A percentile compares a stretch with the other conserved stretches of the same genome.
These are phyloP conservation scores for Fusarium sp. DNA, from an alignment of 2,329 filamentous ascomycete genomes.

Conservation along the genomic window DNA sequence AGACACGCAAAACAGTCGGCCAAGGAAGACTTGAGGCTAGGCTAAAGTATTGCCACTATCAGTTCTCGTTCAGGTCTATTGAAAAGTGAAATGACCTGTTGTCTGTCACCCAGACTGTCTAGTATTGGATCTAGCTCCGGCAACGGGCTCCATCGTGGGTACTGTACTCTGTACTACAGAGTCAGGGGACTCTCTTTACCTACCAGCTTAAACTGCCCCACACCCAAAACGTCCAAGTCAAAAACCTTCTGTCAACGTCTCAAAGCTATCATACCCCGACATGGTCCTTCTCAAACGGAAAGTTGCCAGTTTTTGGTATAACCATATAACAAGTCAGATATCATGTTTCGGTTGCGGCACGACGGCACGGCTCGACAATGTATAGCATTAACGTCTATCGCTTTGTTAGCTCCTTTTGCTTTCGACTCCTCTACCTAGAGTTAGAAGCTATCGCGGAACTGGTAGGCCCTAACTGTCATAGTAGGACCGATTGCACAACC, in stretches of 20 bases:
- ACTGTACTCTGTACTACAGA: background rate
- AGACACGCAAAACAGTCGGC: constrained; percentile 7
- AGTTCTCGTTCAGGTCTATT: background rate
- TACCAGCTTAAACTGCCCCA: constrained; percentile 21
- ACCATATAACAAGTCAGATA: constrained; percentile 7
- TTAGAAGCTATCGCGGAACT: constrained; percentile 23
- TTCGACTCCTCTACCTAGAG: background rate
- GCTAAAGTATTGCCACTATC: constrained; percentile 6
- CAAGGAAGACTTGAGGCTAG: background rate
- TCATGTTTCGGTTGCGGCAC: constrained; percentile 6
- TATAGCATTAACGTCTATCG: background rate
- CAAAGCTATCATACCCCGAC: background rate
- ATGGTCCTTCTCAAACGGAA: background rate
- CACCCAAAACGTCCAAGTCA: constrained; percentile 23
- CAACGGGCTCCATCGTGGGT: constrained; percentile 21
- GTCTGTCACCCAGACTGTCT: constrained; percentile 2
- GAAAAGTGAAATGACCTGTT: constrained; percentile 1
- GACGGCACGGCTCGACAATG: background rate
- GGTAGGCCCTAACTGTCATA: constrained; percentile 6
- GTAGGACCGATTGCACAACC: constrained; percentile 32
- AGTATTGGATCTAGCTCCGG: background rate
- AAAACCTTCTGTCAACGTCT: constrained; percentile 26
- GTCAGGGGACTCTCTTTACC: background rate
- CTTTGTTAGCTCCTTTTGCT: background rate
- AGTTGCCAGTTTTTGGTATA: background rate